Conservation (phyloP, 139 green algal genomes). For the Pleodorina starrii region DNA sequence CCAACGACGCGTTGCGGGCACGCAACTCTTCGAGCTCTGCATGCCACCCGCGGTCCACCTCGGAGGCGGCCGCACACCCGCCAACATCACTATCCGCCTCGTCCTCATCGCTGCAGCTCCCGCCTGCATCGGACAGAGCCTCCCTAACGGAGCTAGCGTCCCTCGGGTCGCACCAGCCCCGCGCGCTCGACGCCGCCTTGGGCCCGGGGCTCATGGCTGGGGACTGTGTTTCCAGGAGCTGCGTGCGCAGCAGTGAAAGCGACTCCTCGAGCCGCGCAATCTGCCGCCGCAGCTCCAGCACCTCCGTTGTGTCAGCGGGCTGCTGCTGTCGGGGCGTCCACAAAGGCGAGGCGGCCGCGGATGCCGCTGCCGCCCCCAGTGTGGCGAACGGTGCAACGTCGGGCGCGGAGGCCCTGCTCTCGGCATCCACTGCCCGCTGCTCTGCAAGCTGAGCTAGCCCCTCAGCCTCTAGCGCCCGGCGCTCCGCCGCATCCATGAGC, state of each 20-base stretch:
- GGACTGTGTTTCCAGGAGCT: slow-evolving; percentile 10
- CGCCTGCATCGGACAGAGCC: background rate
- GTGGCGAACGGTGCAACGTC: background rate
- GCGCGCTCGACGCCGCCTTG: background rate
- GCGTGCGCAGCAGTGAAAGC: slow-evolving; percentile 6
- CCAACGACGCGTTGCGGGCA: slow-evolving; percentile 1
- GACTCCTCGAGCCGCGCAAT: slow-evolving; percentile 25
- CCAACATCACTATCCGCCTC: background rate
- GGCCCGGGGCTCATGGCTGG: background rate
- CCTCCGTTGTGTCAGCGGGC: slow-evolving; percentile 31
- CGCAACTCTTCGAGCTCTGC: slow-evolving; percentile 30
- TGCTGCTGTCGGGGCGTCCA: background rate
- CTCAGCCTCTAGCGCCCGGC: background rate
- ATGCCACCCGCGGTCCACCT: background rate
- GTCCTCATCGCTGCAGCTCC: background rate
- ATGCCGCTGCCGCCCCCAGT: background rate
- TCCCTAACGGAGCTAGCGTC: background rate
- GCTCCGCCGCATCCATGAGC: background rate
- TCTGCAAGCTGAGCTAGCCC: background rate
- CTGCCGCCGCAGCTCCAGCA: slow-evolving; percentile 6
- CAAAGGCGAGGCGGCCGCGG: background rate
- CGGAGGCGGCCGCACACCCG: background rate
- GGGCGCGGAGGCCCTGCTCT: background rate
- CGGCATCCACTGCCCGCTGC: background rate
- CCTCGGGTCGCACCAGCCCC: background rate